Conservation (phyloP, 1,284 basidiomycete species). For the Trametes hirsuta region DNA sequence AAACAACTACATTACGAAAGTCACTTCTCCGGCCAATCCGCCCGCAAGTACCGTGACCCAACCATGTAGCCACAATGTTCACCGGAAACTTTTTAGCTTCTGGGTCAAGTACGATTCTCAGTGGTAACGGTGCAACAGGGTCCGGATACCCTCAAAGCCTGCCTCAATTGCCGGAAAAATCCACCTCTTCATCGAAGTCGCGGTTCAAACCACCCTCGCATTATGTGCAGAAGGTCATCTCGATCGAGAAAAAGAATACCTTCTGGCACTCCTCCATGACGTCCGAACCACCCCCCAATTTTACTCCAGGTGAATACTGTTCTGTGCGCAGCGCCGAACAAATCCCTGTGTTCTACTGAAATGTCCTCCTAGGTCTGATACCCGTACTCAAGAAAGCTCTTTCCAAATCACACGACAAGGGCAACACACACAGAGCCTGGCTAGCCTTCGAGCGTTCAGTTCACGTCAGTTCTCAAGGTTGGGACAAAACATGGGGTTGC, state of each 20-base stretch:
- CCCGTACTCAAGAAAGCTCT: constrained; percentile 64
- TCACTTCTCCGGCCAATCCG: constrained; percentile 41
- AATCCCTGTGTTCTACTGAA: background rate
- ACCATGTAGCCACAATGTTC: background rate
- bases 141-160: background rate
- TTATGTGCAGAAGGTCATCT: background rate
- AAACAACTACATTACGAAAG: constrained; percentile 53
- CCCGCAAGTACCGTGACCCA: constrained; percentile 10
- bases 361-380: constrained; percentile 60
- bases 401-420: constrained; percentile 51
- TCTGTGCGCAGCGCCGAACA: background rate
- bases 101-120: too few relatives aligned
- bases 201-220: constrained; percentile 15
- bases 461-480: constrained; percentile 60
- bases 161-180: too few relatives aligned
- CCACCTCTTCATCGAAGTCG: background rate
- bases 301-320: constrained; percentile 62
- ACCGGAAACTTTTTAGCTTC: too few relatives aligned
- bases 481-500: constrained; percentile 75
- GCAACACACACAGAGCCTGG: constrained; percentile 59
- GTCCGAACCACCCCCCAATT: constrained; percentile 63
- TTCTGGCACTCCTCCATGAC: constrained; percentile 65
- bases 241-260: constrained; percentile 41
- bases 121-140: background rate
- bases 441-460: constrained; percentile 66